Evolutionary conservation across 1,284 basidiomycete species (phyloP), one percentile per base, ranked within the genome.

Genomic region (Dichomitus squalens): DNA sequence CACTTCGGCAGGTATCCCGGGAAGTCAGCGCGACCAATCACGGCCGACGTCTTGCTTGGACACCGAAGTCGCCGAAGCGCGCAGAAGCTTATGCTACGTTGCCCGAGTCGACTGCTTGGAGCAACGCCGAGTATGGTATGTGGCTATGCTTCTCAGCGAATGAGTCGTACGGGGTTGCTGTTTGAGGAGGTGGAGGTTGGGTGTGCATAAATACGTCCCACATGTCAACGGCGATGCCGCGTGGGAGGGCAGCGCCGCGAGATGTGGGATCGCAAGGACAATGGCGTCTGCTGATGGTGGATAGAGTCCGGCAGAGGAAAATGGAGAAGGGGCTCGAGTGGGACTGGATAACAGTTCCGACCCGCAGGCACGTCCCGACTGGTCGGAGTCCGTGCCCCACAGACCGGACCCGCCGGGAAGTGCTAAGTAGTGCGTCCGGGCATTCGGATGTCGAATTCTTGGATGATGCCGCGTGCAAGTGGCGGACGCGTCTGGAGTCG

Each of bases 121-220:
- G 55, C 27, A 31, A 52, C 23, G 36, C 52, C 50, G 39, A 23
- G 33, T 58, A 38, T 52, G 61, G 61, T 63, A 58, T 41, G 55
- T 58, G 58, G 61, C 51, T 59, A 63, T 55, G 56, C 46, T 33
- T 52, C 36, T 33, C 41, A 44, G 12, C 20, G 41, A 35, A 48
- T 56, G 60, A 59, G 49, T 57, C 38, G 55, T 40, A 43, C 52
- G 4, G 36, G 49, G 49, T 53, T 18, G 38, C 50, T 25, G 41
- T 39, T 35, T 27, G 27, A 39, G 48, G 27, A 35, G 41, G 16
- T 33, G 31, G 31, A 33, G 31, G 12, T 33, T 33, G 31, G n/a
- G n/a, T n/a, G n/a, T n/a, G n/a, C n/a, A n/a, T n/a, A n/a, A n/a
- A n/a, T n/a, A n/a, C n/a, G n/a, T n/a, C n/a, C n/a, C n/a, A n/a